Base-by-base conservation (phyloP, 352 stramenopile species). In the Globisporangium nagaii region DNA sequence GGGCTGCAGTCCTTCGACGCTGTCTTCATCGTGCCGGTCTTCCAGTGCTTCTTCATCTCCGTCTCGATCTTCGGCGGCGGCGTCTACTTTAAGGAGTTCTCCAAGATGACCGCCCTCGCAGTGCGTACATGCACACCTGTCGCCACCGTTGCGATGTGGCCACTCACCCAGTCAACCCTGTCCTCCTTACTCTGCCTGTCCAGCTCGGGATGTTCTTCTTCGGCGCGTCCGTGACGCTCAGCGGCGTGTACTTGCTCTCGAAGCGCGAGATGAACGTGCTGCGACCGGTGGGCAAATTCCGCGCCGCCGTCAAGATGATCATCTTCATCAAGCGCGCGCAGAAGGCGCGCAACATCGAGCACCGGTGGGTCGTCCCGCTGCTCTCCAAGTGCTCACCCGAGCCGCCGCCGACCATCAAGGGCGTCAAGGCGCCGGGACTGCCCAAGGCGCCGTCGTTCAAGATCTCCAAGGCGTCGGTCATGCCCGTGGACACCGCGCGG, bases 21-120 rank as follows among this genome's bases (percentile, higher is more conserved):
- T 2, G 81, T 92, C 9, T 90, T 96, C 32, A 67, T 96, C 30
- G 79, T 95, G 11, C 84, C 84, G 0, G 74, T 90, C 2, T 92
- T 94, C 57, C 79, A 90, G 66, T 94, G 90, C 49, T 96, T 96
- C 62, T 96, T 94, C 68, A 96, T 92, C 43, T 93, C 90, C 4
- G 79, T 92, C n/a, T 89, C 78, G 20, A 90, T 96, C 44, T 79
- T 96, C 36, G 86, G 82, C 8, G 88, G 88, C 9, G 88, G 85
- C 11, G 71, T 96, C 5, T 96, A 96, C 62, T 96, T 96, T 47
- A 85, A 89, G 49, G 83, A 93, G 59, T 91, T 93, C 52, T 57
- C 68, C 8, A 63, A 53, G 31, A 88, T 93, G 73, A 36, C 58
- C 11, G 52, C 56, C 0, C 62, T 86, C 11, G 55, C 73, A 43